phyloP scores from a whole-genome alignment of 129 eudicot genomes.

The Saussurea involucrata region DNA sequence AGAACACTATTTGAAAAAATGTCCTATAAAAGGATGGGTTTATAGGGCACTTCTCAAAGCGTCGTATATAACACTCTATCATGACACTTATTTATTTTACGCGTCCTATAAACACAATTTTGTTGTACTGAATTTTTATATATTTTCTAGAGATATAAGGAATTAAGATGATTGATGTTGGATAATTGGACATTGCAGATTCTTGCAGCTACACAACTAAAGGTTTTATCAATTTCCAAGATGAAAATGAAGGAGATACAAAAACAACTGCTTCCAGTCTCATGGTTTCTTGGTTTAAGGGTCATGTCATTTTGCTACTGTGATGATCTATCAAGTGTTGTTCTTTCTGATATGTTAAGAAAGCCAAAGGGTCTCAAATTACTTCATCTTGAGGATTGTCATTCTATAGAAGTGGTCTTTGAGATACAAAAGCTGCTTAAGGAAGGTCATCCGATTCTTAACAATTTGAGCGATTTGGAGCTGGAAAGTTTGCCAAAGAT shows the following conservation, averaged over 20 bases:
- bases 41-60: too few relatives aligned
- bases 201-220: conserved; percentile 17
- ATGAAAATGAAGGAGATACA: conserved; percentile 15
- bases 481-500: background rate
- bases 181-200: conserved; percentile 11
- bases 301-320: conserved; percentile 17
- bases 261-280: conserved; percentile 5
- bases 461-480: conserved; percentile 14
- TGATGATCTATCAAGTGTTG: conserved; percentile 23
- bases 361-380: conserved; percentile 13
- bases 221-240: conserved; percentile 15
- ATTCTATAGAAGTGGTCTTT: conserved; percentile 7
- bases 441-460: conserved; percentile 13
- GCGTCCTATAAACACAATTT: too few relatives aligned
- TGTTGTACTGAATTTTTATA: background rate
- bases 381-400: conserved; percentile 19
- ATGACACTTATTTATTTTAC: too few relatives aligned
- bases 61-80: too few relatives aligned
- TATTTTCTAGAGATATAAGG: background rate
- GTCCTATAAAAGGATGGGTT: too few relatives aligned
- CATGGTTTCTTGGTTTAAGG: conserved; percentile 9
- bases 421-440: conserved; percentile 3
- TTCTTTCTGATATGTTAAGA: conserved; percentile 3
- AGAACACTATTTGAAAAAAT: too few relatives aligned
- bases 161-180: background rate